Percentiles rank a stretch among this genome's conserved stretches.
phyloP scores from a whole-genome alignment of 75 land plant genomes.

The Pseudotsuga menziesii region DNA sequence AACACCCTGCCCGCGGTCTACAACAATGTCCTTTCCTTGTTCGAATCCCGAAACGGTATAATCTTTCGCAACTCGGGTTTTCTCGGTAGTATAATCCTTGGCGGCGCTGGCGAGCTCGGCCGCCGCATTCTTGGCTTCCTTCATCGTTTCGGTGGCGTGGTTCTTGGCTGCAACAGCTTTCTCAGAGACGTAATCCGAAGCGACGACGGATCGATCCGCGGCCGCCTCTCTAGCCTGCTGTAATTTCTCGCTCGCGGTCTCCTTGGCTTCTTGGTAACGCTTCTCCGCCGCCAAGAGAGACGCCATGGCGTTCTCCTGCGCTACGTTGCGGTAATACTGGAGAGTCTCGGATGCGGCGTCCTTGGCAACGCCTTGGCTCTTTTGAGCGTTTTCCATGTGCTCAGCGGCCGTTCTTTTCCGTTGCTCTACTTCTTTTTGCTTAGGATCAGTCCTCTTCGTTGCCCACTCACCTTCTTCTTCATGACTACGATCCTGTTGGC shows the following conservation, averaged over 20 bases:
- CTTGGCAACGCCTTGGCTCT: neutral
- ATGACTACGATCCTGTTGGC: neutral
- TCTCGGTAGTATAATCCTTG: neutral
- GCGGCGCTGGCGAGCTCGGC: neutral
- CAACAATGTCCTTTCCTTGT: too few species aligned
- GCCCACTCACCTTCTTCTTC: neutral
- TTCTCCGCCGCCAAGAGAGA: neutral
- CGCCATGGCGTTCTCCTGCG: constrained; percentile 8
- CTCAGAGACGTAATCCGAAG: neutral
- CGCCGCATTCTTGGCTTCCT: neutral
- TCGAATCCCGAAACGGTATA: too few species aligned
- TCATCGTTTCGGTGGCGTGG: neutral
- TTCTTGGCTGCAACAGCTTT: neutral
- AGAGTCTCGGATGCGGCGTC: neutral
- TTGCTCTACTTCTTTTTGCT: neutral
- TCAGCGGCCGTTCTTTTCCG: neutral
- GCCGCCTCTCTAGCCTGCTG: neutral
- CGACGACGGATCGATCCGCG: neutral
- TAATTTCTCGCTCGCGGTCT: neutral
- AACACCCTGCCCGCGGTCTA: too few species aligned
- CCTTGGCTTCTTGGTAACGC: constrained; percentile 1
- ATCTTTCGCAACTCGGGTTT: neutral
- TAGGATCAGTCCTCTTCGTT: too few species aligned
- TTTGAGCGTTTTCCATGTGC: neutral
- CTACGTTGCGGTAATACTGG: neutral